Evolutionary conservation across 345 rosid species (phyloP).

Genomic region (Brassica cretica): DNA sequence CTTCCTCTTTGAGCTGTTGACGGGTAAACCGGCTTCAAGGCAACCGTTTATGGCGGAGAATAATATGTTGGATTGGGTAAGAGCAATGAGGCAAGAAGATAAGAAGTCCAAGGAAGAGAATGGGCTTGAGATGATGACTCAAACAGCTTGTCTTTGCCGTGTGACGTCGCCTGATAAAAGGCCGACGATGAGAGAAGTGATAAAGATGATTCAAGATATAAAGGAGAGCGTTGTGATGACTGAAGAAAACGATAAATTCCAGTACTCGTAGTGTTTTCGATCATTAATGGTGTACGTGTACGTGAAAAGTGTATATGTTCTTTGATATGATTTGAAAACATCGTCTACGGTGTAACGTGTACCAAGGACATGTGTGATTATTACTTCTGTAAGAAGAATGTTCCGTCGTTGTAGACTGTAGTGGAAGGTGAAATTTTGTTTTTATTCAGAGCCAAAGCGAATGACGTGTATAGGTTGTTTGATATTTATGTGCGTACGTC

Average conservation of each 20-base stretch:
- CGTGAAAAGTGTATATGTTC: not conserved
- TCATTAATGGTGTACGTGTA: not conserved
- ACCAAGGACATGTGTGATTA: not conserved
- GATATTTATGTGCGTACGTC: not conserved
- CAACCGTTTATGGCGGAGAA: conserved; percentile 67
- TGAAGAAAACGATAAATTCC: conserved; percentile 21
- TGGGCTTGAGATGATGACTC: conserved; percentile 74
- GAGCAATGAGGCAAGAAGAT: conserved; percentile 59
- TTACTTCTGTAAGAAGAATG: not conserved
- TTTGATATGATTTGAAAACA: not conserved
- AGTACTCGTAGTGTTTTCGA: conserved; percentile 6
- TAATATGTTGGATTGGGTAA: conserved; percentile 79
- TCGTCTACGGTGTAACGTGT: not conserved
- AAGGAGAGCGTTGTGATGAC: conserved; percentile 43
- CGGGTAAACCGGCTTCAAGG: conserved; percentile 69
- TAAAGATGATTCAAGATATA: conserved; percentile 74
- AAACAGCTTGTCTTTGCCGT: conserved; percentile 77
- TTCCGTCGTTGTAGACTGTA: not conserved
- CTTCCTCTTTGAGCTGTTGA: conserved; percentile 71
- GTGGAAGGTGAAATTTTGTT: not conserved
- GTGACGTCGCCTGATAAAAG: conserved; percentile 80
- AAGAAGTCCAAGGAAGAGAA: conserved; percentile 49
- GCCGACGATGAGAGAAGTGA: conserved; percentile 74
- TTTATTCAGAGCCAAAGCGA: not conserved
- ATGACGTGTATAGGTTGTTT: not conserved